A percentile compares a stretch with the other conserved stretches of the same genome.
phyloP scores from a whole-genome alignment of 208 protist genomes.

The Acanthamoeba castellanii region DNA sequence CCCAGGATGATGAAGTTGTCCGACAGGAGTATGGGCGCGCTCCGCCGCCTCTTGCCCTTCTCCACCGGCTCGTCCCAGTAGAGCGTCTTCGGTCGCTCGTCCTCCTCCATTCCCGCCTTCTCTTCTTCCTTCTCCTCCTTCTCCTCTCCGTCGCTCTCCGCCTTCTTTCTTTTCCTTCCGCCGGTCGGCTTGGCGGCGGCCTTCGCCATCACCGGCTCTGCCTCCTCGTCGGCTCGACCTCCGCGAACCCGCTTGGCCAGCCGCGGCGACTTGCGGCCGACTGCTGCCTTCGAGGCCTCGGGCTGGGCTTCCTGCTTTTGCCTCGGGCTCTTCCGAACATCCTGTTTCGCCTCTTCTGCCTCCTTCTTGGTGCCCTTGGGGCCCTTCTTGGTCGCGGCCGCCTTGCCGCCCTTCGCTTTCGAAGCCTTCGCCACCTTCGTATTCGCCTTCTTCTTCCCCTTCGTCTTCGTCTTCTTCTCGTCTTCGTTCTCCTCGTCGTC shows the following conservation, averaged over 20 bases:
- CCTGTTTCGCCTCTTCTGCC: neutral
- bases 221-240: neutral
- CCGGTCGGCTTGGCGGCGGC: neutral
- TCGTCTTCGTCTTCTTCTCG: neutral
- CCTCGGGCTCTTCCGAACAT: neutral
- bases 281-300: neutral
- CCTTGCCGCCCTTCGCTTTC: neutral
- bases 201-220: neutral
- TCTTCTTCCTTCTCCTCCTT: neutral
- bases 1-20: slow-evolving; percentile 38
- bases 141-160: neutral
- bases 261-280: neutral
- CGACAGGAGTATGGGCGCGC: slow-evolving; percentile 1
- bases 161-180: neutral
- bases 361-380: neutral
- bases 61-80: slow-evolving; percentile 31
- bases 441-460: neutral
- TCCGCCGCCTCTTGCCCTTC: neutral
- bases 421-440: neutral
- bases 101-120: neutral
- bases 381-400: neutral
- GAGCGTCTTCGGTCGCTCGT: neutral
- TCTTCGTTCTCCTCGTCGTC: neutral
- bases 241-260: neutral
- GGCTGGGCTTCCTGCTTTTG: neutral